Evolutionary conservation across 176 grass and related monocot species (phyloP).

Genomic region (Avena eriantha): DNA sequence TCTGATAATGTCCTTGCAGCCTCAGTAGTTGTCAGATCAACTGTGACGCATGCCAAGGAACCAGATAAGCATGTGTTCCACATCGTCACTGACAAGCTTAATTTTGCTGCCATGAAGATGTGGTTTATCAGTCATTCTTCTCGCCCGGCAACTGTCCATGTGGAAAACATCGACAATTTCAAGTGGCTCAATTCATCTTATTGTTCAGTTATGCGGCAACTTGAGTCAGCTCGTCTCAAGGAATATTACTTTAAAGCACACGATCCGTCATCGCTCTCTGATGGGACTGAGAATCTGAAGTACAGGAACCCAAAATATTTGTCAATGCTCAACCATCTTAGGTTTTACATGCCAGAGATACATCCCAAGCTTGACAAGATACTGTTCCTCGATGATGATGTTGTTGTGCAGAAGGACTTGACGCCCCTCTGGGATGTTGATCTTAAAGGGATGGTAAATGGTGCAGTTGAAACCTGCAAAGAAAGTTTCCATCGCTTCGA

Average conservation of each 20-base stretch:
- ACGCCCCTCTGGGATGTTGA: conserved; percentile 78
- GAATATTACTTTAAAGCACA: conserved; percentile 98
- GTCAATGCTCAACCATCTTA: conserved; percentile 97
- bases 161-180: conserved; percentile 94
- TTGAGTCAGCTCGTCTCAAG: conserved; percentile 88
- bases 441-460: conserved; percentile 97
- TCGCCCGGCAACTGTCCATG: conserved; percentile 61
- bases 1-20: conserved; percentile 95
- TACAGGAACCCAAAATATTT: conserved; percentile 97
- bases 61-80: conserved; percentile 96
- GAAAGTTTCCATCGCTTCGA: conserved; percentile 97
- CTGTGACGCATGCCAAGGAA: conserved; percentile 72
- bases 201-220: conserved; percentile 92
- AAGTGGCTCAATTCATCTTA: conserved; percentile 97
- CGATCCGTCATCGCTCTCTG: conserved; percentile 87
- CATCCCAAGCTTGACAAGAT: conserved; percentile 94
- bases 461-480: conserved; percentile 97
- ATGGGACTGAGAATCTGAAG: conserved; percentile 88
- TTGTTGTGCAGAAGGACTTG: conserved; percentile 94
- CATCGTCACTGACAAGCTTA: conserved; percentile 88
- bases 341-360: conserved; percentile 98
- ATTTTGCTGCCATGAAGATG: conserved; percentile 98
- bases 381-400: conserved; percentile 94
- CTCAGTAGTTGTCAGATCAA: conserved; percentile 89
- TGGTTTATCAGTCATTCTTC: conserved; percentile 81